Evolutionary conservation across 78 protist species (phyloP), one percentile per base, ranked within the genome.

Genomic region (Dictyostelium brefeldianum): DNA sequence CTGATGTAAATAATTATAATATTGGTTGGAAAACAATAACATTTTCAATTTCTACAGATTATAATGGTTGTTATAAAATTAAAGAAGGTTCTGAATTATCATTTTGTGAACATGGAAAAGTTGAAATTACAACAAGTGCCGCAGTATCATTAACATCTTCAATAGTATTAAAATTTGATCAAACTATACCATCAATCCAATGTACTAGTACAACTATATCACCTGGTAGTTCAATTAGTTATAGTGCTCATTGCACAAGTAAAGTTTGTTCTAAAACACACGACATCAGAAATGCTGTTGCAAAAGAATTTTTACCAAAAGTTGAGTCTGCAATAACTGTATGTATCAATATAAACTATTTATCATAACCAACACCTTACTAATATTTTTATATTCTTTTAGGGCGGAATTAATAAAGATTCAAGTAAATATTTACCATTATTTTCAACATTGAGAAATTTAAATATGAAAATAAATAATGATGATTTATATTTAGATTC

Each of bases 81-180:
- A 46, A 12, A 48, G 46, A 17, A 5, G 0, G 15, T 31, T 11
- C 54, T 29, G 18, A 59, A 27, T 11, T 59, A 11, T 43, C 64
- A 22, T 8, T 80, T n/a, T 80, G 85, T 59, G 85, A 80, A 80
- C 71, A 80, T 41, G 85, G 85, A 43, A 17, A 80, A 12, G 17
- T 80, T 46, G 20, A 18, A 22, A 80, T 80, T 20, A 7, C 6
- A 3, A 59, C 74, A 31, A 36, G 5, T 20, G 59, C 51, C 18
- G 12, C 71, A 22, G 14, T 56, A 29, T 54, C 83, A 54, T 54
- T 50, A 18, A 20, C 64, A 6, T 18, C 67, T 14, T 7, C 18
- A 25, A 43, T 80, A 4, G 43, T 11, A 0, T 29, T 80, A 9
- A 56, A 31, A 43, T 59, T 80, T 65, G 22, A 64, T 43, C 17